Percentiles rank a stretch among this genome's conserved stretches.
Conservation (phyloP, 495 filamentous ascomycete genomes). For the Penicillium herquei region DNA sequence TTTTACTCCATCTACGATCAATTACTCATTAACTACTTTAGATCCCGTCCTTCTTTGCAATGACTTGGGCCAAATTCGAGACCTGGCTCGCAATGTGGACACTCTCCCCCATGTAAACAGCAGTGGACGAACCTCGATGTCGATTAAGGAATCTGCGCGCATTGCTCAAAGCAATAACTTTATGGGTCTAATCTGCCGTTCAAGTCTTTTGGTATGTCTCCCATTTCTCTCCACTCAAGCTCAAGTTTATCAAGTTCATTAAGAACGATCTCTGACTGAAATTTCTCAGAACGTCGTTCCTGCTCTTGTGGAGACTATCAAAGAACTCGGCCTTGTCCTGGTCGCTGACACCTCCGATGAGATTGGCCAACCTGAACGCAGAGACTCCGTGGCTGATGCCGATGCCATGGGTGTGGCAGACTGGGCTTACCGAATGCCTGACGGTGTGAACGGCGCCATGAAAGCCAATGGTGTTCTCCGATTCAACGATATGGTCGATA, state of each 20-base stretch:
- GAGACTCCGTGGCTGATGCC: conserved; percentile 47
- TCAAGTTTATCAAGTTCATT: not conserved
- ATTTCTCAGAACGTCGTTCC: conserved; percentile 78
- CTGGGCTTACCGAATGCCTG: conserved; percentile 50
- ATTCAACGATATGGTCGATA: conserved; percentile 94
- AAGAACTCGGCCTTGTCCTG: conserved; percentile 86
- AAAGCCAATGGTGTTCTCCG: conserved; percentile 80
- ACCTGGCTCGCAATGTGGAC: conserved; percentile 43
- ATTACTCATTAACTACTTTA: conserved; percentile 23
- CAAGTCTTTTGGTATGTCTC: conserved; percentile 71
- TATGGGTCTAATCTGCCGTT: conserved; percentile 92
- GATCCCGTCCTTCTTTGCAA: conserved; percentile 94
- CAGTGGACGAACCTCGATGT: conserved; percentile 69
- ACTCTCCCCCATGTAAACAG: conserved; percentile 49
- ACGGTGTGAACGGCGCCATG: conserved; percentile 83
- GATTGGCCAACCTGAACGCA: conserved; percentile 33
- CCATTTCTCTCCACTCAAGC: not conserved
- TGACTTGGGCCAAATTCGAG: conserved; percentile 66
- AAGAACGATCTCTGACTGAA: conserved; percentile 20
- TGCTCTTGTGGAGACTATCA: conserved; percentile 86
- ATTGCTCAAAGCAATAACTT: conserved; percentile 96
- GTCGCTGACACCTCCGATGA: conserved; percentile 79
- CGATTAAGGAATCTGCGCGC: conserved; percentile 90
- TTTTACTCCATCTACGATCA: not conserved
- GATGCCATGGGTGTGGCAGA: conserved; percentile 38